Conservation (phyloP, 1,139 yeast species). For the Yamadazyma taylorii region DNA sequence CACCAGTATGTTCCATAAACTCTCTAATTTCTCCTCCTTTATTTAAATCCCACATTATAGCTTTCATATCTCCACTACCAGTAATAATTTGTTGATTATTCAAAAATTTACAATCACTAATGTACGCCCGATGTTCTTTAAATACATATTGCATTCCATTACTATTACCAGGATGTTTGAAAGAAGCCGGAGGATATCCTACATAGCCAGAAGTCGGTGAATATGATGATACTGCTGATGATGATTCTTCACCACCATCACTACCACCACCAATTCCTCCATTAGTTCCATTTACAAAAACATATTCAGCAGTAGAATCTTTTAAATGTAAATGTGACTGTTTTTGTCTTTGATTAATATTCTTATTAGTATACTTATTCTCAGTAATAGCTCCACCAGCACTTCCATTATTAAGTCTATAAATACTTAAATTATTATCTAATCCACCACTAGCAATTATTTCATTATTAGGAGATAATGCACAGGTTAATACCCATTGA, state of each 20-base stretch:
- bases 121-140: slow-evolving; percentile 82
- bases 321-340: neutral
- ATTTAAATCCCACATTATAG: slow-evolving; percentile 76
- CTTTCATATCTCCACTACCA: slow-evolving; percentile 82
- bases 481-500: slow-evolving; percentile 79
- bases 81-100: slow-evolving; percentile 56
- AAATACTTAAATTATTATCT: slow-evolving; percentile 74
- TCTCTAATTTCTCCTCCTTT: slow-evolving; percentile 56
- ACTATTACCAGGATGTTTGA: neutral
- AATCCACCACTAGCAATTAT: slow-evolving; percentile 81
- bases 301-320: neutral
- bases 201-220: no score
- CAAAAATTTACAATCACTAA: slow-evolving; percentile 71
- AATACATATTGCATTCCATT: slow-evolving; percentile 47
- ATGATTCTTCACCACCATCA: neutral
- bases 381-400: neutral
- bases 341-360: neutral
- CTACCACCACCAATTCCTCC: no score
- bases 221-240: neutral
- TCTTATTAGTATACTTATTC: neutral
- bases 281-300: neutral
- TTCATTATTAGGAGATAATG: slow-evolving; percentile 63
- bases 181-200: slow-evolving; percentile 3
- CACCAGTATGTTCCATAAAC: slow-evolving; percentile 78
- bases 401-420: slow-evolving; percentile 37